A percentile compares a stretch with the other conserved stretches of the same genome.
phyloP scores from a whole-genome alignment of 345 rosid genomes.

The Luvunga scandens region DNA sequence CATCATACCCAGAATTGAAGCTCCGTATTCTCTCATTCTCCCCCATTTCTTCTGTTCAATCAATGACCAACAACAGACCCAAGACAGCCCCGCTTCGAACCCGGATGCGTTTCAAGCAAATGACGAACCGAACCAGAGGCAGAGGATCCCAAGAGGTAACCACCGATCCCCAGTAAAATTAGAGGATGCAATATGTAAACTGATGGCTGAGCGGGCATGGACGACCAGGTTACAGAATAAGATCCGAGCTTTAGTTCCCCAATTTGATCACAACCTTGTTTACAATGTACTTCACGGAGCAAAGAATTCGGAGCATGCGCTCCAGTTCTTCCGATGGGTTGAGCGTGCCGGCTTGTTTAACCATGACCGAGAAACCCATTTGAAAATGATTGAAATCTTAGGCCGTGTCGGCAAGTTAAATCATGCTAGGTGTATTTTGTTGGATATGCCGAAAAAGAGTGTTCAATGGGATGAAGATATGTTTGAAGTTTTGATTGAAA shows the following conservation, averaged over 20 bases:
- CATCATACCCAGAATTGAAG: constrained; percentile 31
- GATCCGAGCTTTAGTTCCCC: constrained; percentile 73
- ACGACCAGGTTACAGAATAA: constrained; percentile 89
- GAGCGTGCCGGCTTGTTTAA: constrained; percentile 77
- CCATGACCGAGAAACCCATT: constrained; percentile 69
- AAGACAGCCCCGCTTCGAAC: neutral
- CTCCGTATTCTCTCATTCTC: constrained; percentile 15
- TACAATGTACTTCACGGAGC: constrained; percentile 81
- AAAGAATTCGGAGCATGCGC: constrained; percentile 71
- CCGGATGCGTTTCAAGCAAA: constrained; percentile 15
- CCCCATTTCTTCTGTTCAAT: constrained; percentile 43
- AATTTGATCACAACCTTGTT: constrained; percentile 70
- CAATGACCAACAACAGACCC: constrained; percentile 20
- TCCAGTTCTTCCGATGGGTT: constrained; percentile 92
- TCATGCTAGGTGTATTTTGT: constrained; percentile 76
- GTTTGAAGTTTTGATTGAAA: constrained; percentile 65
- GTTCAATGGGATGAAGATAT: constrained; percentile 82
- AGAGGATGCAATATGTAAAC: constrained; percentile 78
- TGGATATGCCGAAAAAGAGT: constrained; percentile 88
- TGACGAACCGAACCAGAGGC: constrained; percentile 15
- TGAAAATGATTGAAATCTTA: constrained; percentile 74
- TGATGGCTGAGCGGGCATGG: constrained; percentile 87
- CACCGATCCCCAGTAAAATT: constrained; percentile 50
- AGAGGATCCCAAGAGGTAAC: constrained; percentile 42
- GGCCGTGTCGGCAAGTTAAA: constrained; percentile 75